Evolutionary conservation across 2,329 filamentous ascomycete genomes (phyloP).

Genomic region (Colletotrichum tropicale): DNA sequence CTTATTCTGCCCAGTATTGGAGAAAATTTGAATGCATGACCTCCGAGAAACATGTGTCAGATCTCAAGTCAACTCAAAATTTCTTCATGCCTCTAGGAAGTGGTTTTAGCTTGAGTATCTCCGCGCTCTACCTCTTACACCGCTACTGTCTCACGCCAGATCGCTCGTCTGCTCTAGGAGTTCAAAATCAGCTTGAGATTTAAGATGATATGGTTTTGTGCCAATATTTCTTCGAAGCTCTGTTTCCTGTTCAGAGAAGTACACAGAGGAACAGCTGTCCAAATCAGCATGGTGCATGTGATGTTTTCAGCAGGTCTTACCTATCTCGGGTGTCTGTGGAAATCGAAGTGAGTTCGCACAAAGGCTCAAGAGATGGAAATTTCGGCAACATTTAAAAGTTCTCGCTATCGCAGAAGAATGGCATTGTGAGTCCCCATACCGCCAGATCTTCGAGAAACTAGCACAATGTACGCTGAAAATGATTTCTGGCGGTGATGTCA

Average conservation of each 20-base stretch:
- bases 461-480: not conserved
- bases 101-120: not conserved
- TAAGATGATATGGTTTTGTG: not conserved
- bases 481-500: not conserved
- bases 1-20: not conserved
- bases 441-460: not conserved
- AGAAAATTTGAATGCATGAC: not conserved
- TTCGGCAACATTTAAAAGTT: not conserved
- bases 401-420: not conserved
- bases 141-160: not conserved
- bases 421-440: not conserved
- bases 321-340: not conserved
- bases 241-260: not conserved
- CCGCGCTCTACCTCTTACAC: not conserved
- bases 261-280: not conserved
- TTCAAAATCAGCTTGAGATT: not conserved
- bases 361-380: accelerated
- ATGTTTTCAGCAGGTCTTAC: not conserved
- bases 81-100: not conserved
- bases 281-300: not conserved
- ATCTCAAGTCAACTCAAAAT: not conserved
- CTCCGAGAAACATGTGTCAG: not conserved
- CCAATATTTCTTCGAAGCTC: not conserved
- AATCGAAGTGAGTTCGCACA: not conserved
- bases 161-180: not conserved